phyloP scores from a whole-genome alignment of 73 alveolate genomes.

The Durusdinium trenchii region DNA sequence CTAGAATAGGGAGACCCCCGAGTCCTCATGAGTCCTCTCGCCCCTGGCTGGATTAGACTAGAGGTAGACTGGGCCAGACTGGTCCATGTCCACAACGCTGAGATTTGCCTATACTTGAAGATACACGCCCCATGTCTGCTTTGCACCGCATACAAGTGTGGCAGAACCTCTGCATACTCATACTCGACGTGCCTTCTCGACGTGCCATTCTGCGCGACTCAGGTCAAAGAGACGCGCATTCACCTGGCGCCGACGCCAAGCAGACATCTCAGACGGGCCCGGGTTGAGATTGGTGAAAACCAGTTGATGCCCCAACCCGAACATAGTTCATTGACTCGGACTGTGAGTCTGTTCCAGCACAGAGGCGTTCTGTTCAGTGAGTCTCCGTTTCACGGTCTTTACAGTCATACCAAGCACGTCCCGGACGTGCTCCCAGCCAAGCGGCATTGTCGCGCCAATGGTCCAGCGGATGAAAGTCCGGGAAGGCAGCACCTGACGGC shows the following conservation, averaged over 20 bases:
- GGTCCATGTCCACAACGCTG: no score
- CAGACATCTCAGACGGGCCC: no score
- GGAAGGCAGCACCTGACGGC: slow-evolving; percentile 64
- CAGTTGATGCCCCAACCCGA: not conserved
- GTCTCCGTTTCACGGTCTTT: not conserved
- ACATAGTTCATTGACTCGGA: not conserved
- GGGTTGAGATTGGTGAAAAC: not conserved
- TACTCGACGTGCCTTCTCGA: not conserved
- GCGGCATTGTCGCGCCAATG: slow-evolving; percentile 61
- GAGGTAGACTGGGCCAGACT: no score
- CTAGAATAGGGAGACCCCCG: no score
- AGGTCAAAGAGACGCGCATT: slow-evolving; percentile 31
- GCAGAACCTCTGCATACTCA: no score
- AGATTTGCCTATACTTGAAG: no score
- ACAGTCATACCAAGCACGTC: not conserved
- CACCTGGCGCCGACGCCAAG: slow-evolving; percentile 6
- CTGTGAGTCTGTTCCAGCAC: not conserved
- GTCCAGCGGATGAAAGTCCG: slow-evolving; percentile 70
- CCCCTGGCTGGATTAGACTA: no score
- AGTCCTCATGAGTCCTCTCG: no score
- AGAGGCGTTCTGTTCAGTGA: not conserved
- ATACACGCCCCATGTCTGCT: no score
- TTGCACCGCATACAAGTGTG: no score
- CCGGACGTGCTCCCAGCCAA: not conserved
- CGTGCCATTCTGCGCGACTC: slow-evolving; percentile 20